Base-by-base conservation (phyloP, 164 flowering plant genomes). In the Cinnamomum micranthum region DNA sequence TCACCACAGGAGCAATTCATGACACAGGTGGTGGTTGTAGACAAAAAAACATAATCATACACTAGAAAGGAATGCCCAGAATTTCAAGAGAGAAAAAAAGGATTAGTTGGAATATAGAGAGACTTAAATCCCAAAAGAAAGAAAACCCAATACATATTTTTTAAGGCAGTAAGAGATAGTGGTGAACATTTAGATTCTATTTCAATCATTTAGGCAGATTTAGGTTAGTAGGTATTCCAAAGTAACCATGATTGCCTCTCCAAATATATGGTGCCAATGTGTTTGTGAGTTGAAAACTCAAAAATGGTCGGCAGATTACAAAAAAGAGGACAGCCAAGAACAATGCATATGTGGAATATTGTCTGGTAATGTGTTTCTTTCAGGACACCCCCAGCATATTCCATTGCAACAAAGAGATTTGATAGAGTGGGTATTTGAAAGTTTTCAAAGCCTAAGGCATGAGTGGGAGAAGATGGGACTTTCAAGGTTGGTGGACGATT, bases 401-500 rank as follows among this genome's bases (percentile, higher is more conserved):
- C 47, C 41, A 68, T 71, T 66, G 65, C 69, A 27, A 35, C 66
- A 71, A 55, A 9, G 2, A 66, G 41, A 47, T 51, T 23, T 25
- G 41, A 3, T 66, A 27, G 69, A 66, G 69, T 66, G 50, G 69
- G 69, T 7, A 13, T n/a, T n/a, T 24, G 1, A 69, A 19, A 60
- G 35, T 51, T 71, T 63, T 22, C n/a, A 23, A 41, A 77, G 24
- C 5, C 52, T 3, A 19, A 51, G 58, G 52, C 64, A 14, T 31
- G 58, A 55, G 74, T 60, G 31, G 74, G 74, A 31, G 66, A 25
- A 28, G 31, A 31, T 25, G 58, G 70, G 59, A 58, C 4, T 31
- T 74, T 74, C 55, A 73, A 31, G 74, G 66, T 67, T 74, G 75
- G 81, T 72, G 64, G 58, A 63, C 64, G 65, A 79, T 63, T 69